phyloP scores from a whole-genome alignment of 2,329 filamentous ascomycete species.

The Pseudogymnoascus verrucosus region DNA sequence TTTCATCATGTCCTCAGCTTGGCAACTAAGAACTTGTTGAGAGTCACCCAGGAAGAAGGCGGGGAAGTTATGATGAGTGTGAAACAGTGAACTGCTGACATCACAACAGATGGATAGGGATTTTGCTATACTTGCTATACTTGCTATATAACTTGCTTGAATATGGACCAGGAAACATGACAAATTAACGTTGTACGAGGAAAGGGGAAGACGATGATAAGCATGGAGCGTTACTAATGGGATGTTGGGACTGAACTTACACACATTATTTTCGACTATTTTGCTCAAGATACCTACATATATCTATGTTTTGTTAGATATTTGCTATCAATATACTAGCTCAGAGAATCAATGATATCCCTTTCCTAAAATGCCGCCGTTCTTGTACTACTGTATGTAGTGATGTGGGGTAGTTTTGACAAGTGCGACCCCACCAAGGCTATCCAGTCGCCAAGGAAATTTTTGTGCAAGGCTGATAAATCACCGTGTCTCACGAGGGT shows the following conservation, averaged over 20 bases:
- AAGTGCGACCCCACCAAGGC: not conserved
- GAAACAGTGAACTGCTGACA: not conserved
- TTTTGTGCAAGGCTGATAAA: slow-evolving; percentile 6
- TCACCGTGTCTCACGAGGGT: not conserved
- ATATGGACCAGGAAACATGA: not conserved
- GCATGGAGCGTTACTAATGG: not conserved
- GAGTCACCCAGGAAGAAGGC: slow-evolving; percentile 47
- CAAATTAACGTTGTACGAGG: not conserved
- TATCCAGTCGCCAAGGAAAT: not conserved
- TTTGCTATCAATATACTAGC: not conserved
- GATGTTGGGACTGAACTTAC: not conserved
- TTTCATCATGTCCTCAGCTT: slow-evolving; percentile 67
- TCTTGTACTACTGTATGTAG: not conserved
- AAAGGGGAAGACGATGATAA: not conserved
- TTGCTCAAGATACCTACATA: not conserved
- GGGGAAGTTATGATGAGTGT: slow-evolving; percentile 23
- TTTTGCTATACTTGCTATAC: slow-evolving; percentile 6
- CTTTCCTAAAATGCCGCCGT: not conserved
- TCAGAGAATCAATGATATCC: not conserved
- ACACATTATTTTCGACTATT: not conserved
- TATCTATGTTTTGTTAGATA: not conserved
- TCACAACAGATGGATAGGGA: not conserved
- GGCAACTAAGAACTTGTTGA: slow-evolving; percentile 56
- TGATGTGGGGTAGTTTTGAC: slow-evolving; percentile 6
- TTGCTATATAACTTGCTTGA: not conserved